Evolutionary conservation across 331 rosid genomes (phyloP), one percentile per base, ranked within the genome.

Genomic region (Dryas integrifolia): DNA sequence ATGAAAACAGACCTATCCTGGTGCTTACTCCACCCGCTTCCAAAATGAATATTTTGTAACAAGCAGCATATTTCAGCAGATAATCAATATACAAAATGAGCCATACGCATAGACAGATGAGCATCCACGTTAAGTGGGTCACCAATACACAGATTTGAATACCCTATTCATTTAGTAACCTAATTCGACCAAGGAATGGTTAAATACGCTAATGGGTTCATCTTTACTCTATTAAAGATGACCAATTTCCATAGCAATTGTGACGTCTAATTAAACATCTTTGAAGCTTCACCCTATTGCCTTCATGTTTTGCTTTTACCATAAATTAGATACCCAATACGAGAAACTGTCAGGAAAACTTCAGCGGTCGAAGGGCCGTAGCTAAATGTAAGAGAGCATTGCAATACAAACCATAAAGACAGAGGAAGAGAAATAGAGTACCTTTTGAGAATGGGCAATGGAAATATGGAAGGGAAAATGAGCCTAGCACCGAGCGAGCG

Each of bases 371-470:
- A 4, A 58, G 38, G 24, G 10, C n/a, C 18, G 40, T 18, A 44
- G 62, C 63, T 53, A 55, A 69, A 69, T 11, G 63, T 12, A 56
- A 69, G 21, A 40, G 40, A 2, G 43, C 72, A 65, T 62, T 43
- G 41, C 51, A 71, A 63, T 50, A 45, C 52, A 41, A 55, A 68
- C 15, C 49, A 41, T 26, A 67, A 3, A 49, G 8, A 57, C 40
- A 26, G 44, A 26, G 67, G 66, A 44, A 52, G 46, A 65, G 21
- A 30, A 53, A 15, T 14, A 16, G 26, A 40, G 59, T 11, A 35
- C 75, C 75, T 70, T 70, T 21, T 44, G 44, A 21, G 16, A 47
- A 61, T 61, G n/a, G 21, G 74, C 15, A 55, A 1, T 55, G 64
- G 74, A 46, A 26, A 44, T 21, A 9, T 4, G 6, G 41, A 10